Evolutionary conservation across 2,329 filamentous ascomycete genomes (phyloP), one percentile per base, ranked within the genome.

Genomic region (Graphiopsis chlorocephala): DNA sequence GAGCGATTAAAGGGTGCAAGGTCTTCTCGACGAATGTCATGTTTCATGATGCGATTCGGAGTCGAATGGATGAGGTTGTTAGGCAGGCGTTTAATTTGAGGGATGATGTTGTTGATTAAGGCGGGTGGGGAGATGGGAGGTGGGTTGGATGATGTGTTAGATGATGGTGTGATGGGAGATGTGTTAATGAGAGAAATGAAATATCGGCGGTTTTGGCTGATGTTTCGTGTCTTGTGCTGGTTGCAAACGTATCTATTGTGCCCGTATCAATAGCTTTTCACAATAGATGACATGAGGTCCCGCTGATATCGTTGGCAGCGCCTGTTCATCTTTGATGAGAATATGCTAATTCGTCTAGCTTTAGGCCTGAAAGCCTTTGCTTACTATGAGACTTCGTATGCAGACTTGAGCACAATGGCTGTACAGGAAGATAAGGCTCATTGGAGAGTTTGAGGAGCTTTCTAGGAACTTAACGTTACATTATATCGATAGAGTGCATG

Each of bases 21-120:
- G 88, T 91, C 47, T 95, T 90, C 71, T 86, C 95, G 73, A 97
- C 92, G 45, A 97, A 97, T 75, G 83, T 84, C 26, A 86, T 96
- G 83, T 95, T 95, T 73, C 94, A 98, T 77, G 90, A 95, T 73
- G 94, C 90, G 0, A 76, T 97, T 50, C 84, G 91, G 65, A 83
- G 84, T 60, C 90, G 87, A 77, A 82, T 88, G 4, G 90, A 92
- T 29, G 91, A 96, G 69, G 86, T 97, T 20, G 80, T 97, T 72
- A 86, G 85, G 70, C 85, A 90, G 71, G 80, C 97, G 3, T 95
- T 96, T 74, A 86, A 83, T 60, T 76, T 97, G 74, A 85, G 92
- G 69, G 92, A 97, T 68, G 86, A 88, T 75, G 81, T 83, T 20
- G 80, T 87, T 60, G 86, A 88, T 71, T 88, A 31, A 4, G 38